phyloP scores from a whole-genome alignment of 2,329 filamentous ascomycete genomes.

The Apiospora rasikravindrae region DNA sequence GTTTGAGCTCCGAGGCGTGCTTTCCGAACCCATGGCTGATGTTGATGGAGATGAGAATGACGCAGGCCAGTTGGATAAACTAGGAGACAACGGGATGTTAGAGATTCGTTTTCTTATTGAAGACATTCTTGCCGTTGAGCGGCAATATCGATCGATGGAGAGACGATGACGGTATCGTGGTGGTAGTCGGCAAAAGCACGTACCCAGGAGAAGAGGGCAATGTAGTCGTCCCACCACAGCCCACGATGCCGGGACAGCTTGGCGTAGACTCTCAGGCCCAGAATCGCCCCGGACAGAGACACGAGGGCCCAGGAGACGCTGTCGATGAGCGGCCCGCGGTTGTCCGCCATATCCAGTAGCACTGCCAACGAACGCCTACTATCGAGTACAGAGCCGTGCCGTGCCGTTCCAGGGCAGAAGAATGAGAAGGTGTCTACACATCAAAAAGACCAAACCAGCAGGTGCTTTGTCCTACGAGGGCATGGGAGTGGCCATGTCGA shows the following conservation, averaged over 20 bases:
- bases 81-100: background rate
- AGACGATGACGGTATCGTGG: background rate
- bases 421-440: background rate
- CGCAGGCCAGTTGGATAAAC: conserved; percentile 25
- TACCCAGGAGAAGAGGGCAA: conserved; percentile 21
- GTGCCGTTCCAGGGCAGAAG: background rate
- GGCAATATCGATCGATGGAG: background rate
- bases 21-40: conserved; percentile 20
- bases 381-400: background rate
- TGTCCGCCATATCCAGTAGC: background rate
- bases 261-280: conserved; percentile 20
- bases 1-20: conserved; percentile 22
- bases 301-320: conserved; percentile 20
- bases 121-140: too few relatives aligned
- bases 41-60: conserved; percentile 24
- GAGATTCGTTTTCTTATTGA: too few relatives aligned
- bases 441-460: background rate
- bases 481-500: background rate
- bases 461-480: background rate
- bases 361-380: background rate
- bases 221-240: conserved; percentile 23
- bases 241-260: conserved; percentile 13
- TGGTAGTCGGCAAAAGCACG: background rate
- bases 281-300: background rate
- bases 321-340: conserved; percentile 19